phyloP scores from a whole-genome alignment of 2,329 filamentous ascomycete species.

The Fusarium musae region DNA sequence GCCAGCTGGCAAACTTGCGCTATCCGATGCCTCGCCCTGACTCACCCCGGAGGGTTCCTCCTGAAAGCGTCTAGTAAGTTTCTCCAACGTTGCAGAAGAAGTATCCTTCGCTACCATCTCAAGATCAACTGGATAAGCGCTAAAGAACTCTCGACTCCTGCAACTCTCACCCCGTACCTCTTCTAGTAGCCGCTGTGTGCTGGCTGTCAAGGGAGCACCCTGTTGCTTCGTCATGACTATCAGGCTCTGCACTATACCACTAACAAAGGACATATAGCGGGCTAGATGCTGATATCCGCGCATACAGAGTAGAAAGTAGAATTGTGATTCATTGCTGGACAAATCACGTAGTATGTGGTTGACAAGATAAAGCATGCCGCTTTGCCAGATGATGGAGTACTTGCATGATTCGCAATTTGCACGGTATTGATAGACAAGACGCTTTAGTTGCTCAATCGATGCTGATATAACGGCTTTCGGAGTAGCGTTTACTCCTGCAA shows the following conservation, averaged over 20 bases:
- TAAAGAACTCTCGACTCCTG: background rate
- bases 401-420: background rate
- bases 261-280: background rate
- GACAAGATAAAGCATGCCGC: background rate
- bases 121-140: background rate
- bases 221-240: background rate
- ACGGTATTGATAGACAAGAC: background rate
- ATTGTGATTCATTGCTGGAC: background rate
- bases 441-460: rapidly evolving
- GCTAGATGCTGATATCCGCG: background rate
- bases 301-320: background rate
- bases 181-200: rapidly evolving
- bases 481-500: rapidly evolving
- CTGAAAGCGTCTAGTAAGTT: background rate
- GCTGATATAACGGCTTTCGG: rapidly evolving
- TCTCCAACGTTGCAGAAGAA: background rate
- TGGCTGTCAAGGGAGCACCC: rapidly evolving
- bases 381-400: background rate
- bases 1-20: background rate
- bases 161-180: background rate
- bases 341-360: background rate
- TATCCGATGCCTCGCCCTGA: rapidly evolving
- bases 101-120: background rate
- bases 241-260: background rate
- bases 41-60: rapidly evolving